These are phyloP conservation scores for Phytophthora litchii DNA, from an alignment of 352 stramenopile species.

Conservation along the genomic window DNA sequence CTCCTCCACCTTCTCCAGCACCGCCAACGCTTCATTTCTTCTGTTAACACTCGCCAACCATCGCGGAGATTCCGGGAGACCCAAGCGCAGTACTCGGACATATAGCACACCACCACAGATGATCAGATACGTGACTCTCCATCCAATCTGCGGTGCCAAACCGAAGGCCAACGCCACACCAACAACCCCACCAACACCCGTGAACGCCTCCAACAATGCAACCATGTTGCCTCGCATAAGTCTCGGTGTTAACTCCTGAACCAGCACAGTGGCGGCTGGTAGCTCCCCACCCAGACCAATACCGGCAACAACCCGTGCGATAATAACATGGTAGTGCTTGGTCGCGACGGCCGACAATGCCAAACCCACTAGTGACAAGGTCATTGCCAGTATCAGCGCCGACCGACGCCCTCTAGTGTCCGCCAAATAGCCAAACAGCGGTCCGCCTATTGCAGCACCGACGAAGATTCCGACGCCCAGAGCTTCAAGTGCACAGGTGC, in stretches of 20 bases:
- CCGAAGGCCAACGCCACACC: slow-evolving; percentile 30
- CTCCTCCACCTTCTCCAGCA: slow-evolving; percentile 36
- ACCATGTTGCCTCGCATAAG: slow-evolving; percentile 28
- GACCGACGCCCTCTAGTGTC: slow-evolving; percentile 30
- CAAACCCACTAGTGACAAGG: slow-evolving; percentile 30
- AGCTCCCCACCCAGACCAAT: slow-evolving; percentile 46
- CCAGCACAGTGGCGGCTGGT: slow-evolving; percentile 29
- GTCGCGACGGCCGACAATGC: slow-evolving; percentile 24
- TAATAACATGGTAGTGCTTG: slow-evolving; percentile 28
- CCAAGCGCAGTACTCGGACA: slow-evolving; percentile 22
- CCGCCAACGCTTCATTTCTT: slow-evolving; percentile 16
- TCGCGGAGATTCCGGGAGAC: slow-evolving; percentile 40
- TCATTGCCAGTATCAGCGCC: slow-evolving; percentile 35
- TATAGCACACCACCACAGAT: slow-evolving; percentile 30
- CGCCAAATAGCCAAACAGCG: slow-evolving; percentile 34
- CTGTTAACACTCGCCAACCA: slow-evolving; percentile 36
- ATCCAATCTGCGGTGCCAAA: slow-evolving; percentile 31
- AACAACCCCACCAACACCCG: slow-evolving; percentile 28
- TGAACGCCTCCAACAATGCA: slow-evolving; percentile 39
- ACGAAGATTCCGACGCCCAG: slow-evolving; percentile 25
- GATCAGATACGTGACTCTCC: slow-evolving; percentile 31
- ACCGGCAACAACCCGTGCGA: slow-evolving; percentile 29
- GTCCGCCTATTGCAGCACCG: slow-evolving; percentile 24
- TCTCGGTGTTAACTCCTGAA: slow-evolving; percentile 40
- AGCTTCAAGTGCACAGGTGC: slow-evolving; percentile 17